Percentiles rank a stretch among this genome's conserved stretches.
phyloP scores from a whole-genome alignment of 306 rosid genomes.

The Quercus suber region DNA sequence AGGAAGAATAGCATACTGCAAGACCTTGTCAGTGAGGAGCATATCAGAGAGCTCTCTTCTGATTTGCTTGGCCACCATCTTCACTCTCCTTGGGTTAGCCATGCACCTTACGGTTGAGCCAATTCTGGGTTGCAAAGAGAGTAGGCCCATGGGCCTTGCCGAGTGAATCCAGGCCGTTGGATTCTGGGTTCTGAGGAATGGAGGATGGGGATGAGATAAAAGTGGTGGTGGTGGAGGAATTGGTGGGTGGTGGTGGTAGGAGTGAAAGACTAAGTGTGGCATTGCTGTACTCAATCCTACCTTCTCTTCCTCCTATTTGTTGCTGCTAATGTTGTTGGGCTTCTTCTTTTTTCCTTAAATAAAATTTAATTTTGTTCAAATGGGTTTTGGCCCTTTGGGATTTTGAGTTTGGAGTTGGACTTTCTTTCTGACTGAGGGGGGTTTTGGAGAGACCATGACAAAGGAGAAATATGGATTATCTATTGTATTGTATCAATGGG shows the following conservation, averaged over 20 bases:
- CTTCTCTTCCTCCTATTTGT: conserved; percentile 1
- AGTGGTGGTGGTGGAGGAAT: neutral
- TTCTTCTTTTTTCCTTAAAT: neutral
- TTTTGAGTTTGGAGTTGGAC: too few relatives aligned
- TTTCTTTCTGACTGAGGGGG: too few relatives aligned
- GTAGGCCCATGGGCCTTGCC: conserved; percentile 8
- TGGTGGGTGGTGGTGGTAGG: conserved; percentile 23
- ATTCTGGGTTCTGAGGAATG: conserved; percentile 13
- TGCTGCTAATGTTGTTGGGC: too few relatives aligned
- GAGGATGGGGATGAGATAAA: neutral
- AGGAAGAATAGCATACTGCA: conserved; percentile 75
- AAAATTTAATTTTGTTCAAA: neutral
- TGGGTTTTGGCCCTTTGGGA: too few relatives aligned
- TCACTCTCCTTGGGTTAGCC: conserved; percentile 86
- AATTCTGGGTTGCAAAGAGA: conserved; percentile 1
- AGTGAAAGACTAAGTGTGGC: conserved; percentile 39
- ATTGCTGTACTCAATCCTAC: conserved; percentile 21
- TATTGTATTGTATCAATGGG: too few relatives aligned
- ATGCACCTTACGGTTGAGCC: conserved; percentile 53
- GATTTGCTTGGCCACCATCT: conserved; percentile 96
- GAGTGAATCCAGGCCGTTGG: conserved; percentile 28
- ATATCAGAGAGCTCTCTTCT: conserved; percentile 83
- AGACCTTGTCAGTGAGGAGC: conserved; percentile 77
- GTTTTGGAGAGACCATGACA: too few relatives aligned
- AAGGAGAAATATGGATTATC: too few relatives aligned